Evolutionary conservation across 192 early-diverging fungal genomes (phyloP).

Genomic region (Coemansia sp.): DNA sequence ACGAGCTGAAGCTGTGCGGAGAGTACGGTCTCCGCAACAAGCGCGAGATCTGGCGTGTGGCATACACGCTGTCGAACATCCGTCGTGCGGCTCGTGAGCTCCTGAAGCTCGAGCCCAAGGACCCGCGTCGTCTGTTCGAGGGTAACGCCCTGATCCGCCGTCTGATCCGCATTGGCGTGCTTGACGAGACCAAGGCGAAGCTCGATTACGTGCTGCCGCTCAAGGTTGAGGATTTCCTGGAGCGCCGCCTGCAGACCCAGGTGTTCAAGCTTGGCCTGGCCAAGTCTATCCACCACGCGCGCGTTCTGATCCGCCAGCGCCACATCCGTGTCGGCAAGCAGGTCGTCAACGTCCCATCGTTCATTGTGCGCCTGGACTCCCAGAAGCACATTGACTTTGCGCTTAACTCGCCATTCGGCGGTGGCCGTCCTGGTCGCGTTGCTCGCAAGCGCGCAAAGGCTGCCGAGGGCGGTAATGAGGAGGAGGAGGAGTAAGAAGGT

Average conservation of each 20-base stretch:
- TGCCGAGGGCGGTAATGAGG: constrained; percentile 63
- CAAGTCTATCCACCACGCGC: constrained; percentile 98
- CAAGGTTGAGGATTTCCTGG: constrained; percentile 98
- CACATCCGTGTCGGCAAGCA: constrained; percentile 98
- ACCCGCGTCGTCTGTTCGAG: constrained; percentile 97
- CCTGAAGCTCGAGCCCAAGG: constrained; percentile 93
- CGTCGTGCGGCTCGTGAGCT: constrained; percentile 99
- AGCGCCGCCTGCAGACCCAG: constrained; percentile 98
- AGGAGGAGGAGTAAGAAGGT: constrained; percentile 62
- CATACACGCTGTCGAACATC: constrained; percentile 96
- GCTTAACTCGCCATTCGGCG: constrained; percentile 90
- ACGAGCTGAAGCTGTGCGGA: constrained; percentile 91
- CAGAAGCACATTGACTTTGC: constrained; percentile 85
- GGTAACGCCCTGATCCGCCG: constrained; percentile 99
- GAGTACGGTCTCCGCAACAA: constrained; percentile 99
- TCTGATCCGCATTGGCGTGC: constrained; percentile 97
- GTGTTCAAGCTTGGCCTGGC: constrained; percentile 97
- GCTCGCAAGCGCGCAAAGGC: constrained; percentile 91
- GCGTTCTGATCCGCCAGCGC: constrained; percentile 97
- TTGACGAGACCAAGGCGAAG: constrained; percentile 97
- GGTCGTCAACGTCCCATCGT: constrained; percentile 95
- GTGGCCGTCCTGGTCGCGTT: constrained; percentile 96
- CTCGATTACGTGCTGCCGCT: constrained; percentile 98
- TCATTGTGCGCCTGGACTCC: constrained; percentile 87
- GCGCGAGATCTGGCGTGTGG: constrained; percentile 98